These are phyloP conservation scores for Alternaria conjuncta DNA, from an alignment of 2,329 filamentous ascomycete species.

Conservation along the genomic window DNA sequence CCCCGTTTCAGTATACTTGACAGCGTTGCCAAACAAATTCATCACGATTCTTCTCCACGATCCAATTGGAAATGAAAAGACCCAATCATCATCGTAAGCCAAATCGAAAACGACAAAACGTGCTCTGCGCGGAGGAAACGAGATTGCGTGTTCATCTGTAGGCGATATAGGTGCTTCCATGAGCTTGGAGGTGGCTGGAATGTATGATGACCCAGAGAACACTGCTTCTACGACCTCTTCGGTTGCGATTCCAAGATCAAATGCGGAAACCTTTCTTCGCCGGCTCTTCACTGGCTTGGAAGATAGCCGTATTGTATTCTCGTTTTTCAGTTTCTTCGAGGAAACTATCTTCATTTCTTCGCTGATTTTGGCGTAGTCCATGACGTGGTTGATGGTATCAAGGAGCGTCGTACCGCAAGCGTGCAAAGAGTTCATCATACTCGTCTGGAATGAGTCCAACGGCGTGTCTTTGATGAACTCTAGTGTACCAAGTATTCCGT, in stretches of 20 bases:
- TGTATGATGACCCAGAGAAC: slow-evolving; percentile 44
- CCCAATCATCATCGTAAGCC: slow-evolving; percentile 46
- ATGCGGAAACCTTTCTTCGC: slow-evolving; percentile 20
- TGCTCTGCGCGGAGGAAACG: slow-evolving; percentile 17
- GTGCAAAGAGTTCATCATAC: slow-evolving; percentile 53
- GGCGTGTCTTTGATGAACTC: slow-evolving; percentile 57
- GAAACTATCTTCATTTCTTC: slow-evolving; percentile 44
- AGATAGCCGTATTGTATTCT: slow-evolving; percentile 34
- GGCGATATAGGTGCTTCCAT: slow-evolving; percentile 12
- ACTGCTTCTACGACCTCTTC: slow-evolving; percentile 36
- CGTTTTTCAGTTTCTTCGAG: slow-evolving; percentile 40
- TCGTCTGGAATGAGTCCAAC: slow-evolving; percentile 50
- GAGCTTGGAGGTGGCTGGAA: slow-evolving; percentile 16
- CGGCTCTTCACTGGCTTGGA: slow-evolving; percentile 40
- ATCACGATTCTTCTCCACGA: slow-evolving; percentile 46
- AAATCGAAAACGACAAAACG: slow-evolving; percentile 40
- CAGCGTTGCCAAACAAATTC: slow-evolving; percentile 47
- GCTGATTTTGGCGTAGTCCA: slow-evolving; percentile 41
- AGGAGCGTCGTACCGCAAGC: slow-evolving; percentile 58
- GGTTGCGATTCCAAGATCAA: slow-evolving; percentile 27
- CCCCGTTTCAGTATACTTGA: slow-evolving; percentile 45
- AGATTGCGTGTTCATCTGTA: background rate
- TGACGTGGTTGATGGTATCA: slow-evolving; percentile 51
- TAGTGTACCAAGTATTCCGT: slow-evolving; percentile 51
- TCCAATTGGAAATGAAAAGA: slow-evolving; percentile 49